These are phyloP conservation scores for Globisporangium nagaii DNA, from an alignment of 352 stramenopile genomes.

Conservation along the genomic window DNA sequence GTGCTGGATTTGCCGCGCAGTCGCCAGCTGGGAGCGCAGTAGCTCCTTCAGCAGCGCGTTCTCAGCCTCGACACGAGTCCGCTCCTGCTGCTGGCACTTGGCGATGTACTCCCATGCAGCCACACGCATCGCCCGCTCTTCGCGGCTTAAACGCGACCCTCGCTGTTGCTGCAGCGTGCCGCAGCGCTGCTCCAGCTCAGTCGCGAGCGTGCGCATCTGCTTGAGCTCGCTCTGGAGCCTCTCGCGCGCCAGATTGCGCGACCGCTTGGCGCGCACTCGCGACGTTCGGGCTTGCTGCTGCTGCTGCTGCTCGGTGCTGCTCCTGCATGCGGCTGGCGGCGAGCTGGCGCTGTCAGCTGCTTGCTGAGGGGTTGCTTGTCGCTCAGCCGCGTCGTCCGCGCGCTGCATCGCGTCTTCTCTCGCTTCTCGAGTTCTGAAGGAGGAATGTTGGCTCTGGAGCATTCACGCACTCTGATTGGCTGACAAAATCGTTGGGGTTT, in stretches of 20 bases:
- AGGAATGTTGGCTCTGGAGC: too few relatives aligned
- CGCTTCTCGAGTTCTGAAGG: too few relatives aligned
- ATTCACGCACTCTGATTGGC: too few relatives aligned
- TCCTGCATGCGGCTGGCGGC: too few relatives aligned
- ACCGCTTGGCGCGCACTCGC: neutral
- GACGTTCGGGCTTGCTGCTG: too few relatives aligned
- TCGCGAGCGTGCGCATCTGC: constrained; percentile 5
- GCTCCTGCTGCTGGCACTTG: neutral
- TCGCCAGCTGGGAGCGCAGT: neutral
- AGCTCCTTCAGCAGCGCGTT: constrained; percentile 1
- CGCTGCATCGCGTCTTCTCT: too few relatives aligned
- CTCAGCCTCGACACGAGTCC: neutral
- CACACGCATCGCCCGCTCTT: neutral
- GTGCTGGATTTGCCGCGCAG: neutral
- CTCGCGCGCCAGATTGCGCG: constrained; percentile 13
- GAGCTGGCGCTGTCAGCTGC: too few relatives aligned
- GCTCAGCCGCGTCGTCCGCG: too few relatives aligned
- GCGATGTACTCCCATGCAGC: constrained; percentile 3
- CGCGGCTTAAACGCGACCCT: too few relatives aligned
- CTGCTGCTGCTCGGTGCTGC: too few relatives aligned
- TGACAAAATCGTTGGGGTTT: too few relatives aligned
- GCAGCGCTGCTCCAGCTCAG: constrained; percentile 1
- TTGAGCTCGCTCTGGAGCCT: constrained; percentile 15
- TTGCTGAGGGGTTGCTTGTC: too few relatives aligned
- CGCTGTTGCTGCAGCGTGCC: neutral